phyloP scores from a whole-genome alignment of 139 green algal species.

The Pleodorina starrii region DNA sequence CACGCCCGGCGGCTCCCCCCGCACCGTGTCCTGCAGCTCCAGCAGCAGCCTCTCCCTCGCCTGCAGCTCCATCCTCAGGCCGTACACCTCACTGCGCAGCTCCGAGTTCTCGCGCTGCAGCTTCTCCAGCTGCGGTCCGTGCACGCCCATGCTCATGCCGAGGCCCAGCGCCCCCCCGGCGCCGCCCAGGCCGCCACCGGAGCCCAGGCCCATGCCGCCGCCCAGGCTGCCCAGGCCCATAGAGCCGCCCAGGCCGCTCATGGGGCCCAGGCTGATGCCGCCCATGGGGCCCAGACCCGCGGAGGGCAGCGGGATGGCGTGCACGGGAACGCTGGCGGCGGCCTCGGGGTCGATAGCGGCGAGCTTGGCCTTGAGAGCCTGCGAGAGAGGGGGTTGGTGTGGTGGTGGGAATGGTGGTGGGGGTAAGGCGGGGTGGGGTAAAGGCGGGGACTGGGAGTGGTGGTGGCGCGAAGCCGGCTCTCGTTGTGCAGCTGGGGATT shows the following conservation, averaged over 20 bases:
- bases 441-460: too few relatives aligned
- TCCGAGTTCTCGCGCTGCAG: slow-evolving; percentile 30
- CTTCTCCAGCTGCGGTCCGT: not conserved
- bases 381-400: not conserved
- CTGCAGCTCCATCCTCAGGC: slow-evolving; percentile 34
- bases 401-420: too few relatives aligned
- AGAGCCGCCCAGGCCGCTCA: not conserved
- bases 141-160: not conserved
- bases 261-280: not conserved
- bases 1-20: not conserved
- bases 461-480: too few relatives aligned
- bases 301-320: slow-evolving; percentile 32
- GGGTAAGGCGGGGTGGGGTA: too few relatives aligned
- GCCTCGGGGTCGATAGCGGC: slow-evolving; percentile 43
- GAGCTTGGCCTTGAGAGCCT: slow-evolving; percentile 27
- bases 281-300: not conserved
- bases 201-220: too few relatives aligned
- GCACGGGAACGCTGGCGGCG: slow-evolving; percentile 37
- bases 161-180: not conserved
- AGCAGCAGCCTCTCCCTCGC: slow-evolving; percentile 49
- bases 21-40: slow-evolving; percentile 48
- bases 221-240: not conserved
- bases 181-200: not conserved
- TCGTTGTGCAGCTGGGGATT: too few relatives aligned
- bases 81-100: slow-evolving; percentile 14